These are phyloP conservation scores for Cladosporium sp. DNA, from an alignment of 2,329 filamentous ascomycete species.

Conservation along the genomic window DNA sequence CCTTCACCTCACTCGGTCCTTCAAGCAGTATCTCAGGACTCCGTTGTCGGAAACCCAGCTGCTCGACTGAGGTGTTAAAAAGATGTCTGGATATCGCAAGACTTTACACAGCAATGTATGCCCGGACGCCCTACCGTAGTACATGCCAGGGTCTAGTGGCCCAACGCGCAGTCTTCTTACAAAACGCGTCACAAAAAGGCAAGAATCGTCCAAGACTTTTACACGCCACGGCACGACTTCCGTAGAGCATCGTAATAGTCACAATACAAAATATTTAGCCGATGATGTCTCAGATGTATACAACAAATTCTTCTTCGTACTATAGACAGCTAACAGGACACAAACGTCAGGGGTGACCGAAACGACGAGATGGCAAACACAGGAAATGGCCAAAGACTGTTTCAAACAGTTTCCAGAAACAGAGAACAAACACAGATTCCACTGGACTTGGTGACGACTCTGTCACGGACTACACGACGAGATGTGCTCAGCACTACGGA, in stretches of 20 bases:
- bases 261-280: neutral
- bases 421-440: slow-evolving; percentile 1
- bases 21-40: neutral
- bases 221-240: slow-evolving; percentile 12
- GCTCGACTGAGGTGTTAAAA: neutral
- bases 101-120: neutral
- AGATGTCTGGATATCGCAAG: neutral
- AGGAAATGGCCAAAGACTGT: neutral
- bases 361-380: neutral
- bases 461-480: slow-evolving; percentile 6
- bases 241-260: neutral
- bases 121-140: slow-evolving; percentile 10
- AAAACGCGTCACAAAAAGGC: slow-evolving; percentile 7
- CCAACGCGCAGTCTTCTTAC: slow-evolving; percentile 8
- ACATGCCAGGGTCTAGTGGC: slow-evolving; percentile 5
- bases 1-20: neutral
- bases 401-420: neutral
- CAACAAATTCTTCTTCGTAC: neutral
- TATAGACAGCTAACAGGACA: neutral
- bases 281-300: neutral
- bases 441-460: neutral
- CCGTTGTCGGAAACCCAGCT: neutral
- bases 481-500: neutral
- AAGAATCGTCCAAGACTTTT: slow-evolving; percentile 15
- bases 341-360: neutral